Conservation (phyloP, 306 rosid genomes). For the Castanospermum australe region DNA sequence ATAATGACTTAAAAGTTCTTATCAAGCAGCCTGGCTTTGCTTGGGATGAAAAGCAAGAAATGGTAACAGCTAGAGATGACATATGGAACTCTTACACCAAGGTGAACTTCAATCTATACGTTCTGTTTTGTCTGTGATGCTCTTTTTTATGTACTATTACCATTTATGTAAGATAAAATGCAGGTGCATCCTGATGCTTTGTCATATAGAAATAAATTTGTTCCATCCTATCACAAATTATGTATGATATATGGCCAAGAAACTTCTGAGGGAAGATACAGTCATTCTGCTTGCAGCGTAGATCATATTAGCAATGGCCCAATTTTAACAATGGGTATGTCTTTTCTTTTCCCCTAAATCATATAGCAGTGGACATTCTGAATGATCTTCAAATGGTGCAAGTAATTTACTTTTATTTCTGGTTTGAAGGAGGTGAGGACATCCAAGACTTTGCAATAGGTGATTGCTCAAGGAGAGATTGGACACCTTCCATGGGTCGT, state of each 20-base stretch:
- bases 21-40: conserved; percentile 12
- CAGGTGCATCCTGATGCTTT: conserved; percentile 24
- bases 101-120: neutral
- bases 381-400: neutral
- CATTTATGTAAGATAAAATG: neutral
- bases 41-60: conserved; percentile 18
- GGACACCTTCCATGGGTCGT: conserved; percentile 60
- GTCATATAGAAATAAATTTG: neutral
- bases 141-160: neutral
- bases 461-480: conserved; percentile 31
- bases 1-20: conserved; percentile 17
- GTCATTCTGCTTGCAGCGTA: conserved; percentile 12
- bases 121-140: neutral
- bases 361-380: neutral
- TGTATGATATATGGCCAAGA: conserved; percentile 11
- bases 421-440: conserved; percentile 41
- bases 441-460: conserved; percentile 25
- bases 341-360: neutral
- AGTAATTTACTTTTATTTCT: neutral
- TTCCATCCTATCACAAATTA: conserved; percentile 19
- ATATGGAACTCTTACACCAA: conserved; percentile 3
- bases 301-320: conserved; percentile 31
- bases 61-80: conserved; percentile 13
- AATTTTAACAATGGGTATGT: conserved; percentile 29
- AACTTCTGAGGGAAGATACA: conserved; percentile 8